These are phyloP conservation scores for Teunomyces aglyptinius DNA, from an alignment of 805 yeast genomes.

Conservation along the genomic window DNA sequence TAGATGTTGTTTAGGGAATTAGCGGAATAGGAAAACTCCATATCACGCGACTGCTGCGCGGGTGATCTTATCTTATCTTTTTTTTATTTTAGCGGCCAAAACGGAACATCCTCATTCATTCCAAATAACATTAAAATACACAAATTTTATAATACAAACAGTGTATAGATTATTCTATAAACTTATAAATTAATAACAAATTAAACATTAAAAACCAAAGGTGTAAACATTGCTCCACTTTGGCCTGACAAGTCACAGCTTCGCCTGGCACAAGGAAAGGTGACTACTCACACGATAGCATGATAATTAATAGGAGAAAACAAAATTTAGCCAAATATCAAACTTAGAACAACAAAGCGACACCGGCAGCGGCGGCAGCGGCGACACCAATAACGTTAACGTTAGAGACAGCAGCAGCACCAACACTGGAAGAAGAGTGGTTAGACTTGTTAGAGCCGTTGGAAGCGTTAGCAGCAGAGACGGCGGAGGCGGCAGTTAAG, in stretches of 20 bases:
- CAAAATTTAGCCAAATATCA: background rate
- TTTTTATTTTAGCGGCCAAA: background rate
- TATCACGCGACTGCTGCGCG: background rate
- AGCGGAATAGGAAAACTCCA: background rate
- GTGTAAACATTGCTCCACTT: background rate
- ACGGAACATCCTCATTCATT: background rate
- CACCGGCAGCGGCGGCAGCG: conserved; percentile 29
- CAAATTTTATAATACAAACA: background rate
- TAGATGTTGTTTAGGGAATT: background rate
- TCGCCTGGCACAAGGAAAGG: background rate
- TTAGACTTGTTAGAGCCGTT: conserved; percentile 15
- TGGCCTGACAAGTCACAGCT: background rate
- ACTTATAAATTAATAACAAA: background rate
- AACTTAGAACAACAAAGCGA: conserved; percentile 30
- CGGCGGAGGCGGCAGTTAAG: conserved; percentile 30
- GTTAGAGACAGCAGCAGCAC: conserved; percentile 23
- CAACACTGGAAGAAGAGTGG: conserved; percentile 14
- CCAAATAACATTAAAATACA: background rate
- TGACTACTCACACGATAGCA: conserved; percentile 1
- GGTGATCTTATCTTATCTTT: background rate
- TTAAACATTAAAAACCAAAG: conserved; percentile 2
- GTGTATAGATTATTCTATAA: conserved; percentile 2
- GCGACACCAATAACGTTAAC: conserved; percentile 28
- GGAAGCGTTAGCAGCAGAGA: conserved; percentile 18
- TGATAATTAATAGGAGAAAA: background rate